Evolutionary conservation across 768 basidiomycete species (phyloP), one percentile per base, ranked within the genome.

Genomic region (Rhodotorula diobovata): DNA sequence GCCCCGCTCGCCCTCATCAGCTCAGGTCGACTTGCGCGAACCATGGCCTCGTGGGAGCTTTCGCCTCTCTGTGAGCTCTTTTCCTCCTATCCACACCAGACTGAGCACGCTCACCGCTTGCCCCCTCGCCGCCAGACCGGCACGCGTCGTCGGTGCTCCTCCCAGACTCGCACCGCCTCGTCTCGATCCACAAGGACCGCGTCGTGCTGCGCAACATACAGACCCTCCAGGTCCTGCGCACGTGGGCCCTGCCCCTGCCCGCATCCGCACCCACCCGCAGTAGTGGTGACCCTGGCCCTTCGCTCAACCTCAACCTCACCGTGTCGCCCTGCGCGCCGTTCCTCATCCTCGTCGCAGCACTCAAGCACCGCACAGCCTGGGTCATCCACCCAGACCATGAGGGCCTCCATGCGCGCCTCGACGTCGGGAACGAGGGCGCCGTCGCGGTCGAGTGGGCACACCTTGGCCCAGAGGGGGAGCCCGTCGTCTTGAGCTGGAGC

Each of bases 401-500:
- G 20, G 66, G 70, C 25, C 57, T 55, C 0, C 56, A 68, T 23
- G 76, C 74, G 1, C 62, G 28, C 35, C 41, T 78, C 7, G 61
- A 70, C 15, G 54, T 72, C 4, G 76, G 76, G 8, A 50, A 46
- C 7, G 76, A 76, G 54, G 76, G 76, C 1, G 55, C 65, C 16
- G 48, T 56, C 28, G 61, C 59, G 12, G 62, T 76, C 63, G 63
- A 50, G 0, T 70, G 67, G 65, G 51, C 56, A 28, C 41, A 34
- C 28, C 15, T 23, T 4, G 59, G 57, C 0, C 30, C 61, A 8
- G 45, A 41, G 28, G 60, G 50, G 20, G 51, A 64, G 21, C n/a
- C 45, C 28, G 46, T 51, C 28, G 61, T 67, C 11, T 28, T 69
- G 48, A 39, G 39, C 61, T 35, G 73, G 74, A 69, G 39, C 63